These are phyloP conservation scores for Globisporangium nunn DNA, from an alignment of 352 stramenopile genomes.

Conservation along the genomic window DNA sequence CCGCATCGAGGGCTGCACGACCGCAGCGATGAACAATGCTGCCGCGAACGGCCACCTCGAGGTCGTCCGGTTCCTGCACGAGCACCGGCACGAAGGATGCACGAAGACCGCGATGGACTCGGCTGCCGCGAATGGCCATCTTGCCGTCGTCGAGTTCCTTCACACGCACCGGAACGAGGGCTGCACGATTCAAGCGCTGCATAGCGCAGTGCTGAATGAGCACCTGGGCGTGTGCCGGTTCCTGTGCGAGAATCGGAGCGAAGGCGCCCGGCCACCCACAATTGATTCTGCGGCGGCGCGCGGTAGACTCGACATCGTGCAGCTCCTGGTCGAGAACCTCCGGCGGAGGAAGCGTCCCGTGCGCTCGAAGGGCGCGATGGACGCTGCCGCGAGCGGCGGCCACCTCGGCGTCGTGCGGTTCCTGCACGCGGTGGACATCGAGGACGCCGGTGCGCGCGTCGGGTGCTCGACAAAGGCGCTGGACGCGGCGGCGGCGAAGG, in stretches of 20 bases:
- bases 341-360: not conserved
- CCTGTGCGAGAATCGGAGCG: not conserved
- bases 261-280: not conserved
- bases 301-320: not conserved
- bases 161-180: constrained; percentile 1
- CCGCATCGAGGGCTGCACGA: not conserved
- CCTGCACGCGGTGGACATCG: not conserved
- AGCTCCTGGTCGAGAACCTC: not conserved
- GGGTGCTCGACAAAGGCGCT: not conserved
- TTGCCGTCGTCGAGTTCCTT: constrained; percentile 3
- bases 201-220: not conserved
- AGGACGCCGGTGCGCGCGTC: not conserved
- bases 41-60: not conserved
- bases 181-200: not conserved
- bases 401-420: constrained; percentile 1
- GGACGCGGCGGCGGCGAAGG: not conserved
- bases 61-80: not conserved
- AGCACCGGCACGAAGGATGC: not conserved
- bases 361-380: not conserved
- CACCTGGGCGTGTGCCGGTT: not conserved
- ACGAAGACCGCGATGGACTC: not conserved
- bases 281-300: not conserved
- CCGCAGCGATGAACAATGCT: not conserved
- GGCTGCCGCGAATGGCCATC: not conserved
- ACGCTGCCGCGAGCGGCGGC: not conserved